Evolutionary conservation across 176 grass and related monocot genomes (phyloP).

Genomic region (Poa annua): DNA sequence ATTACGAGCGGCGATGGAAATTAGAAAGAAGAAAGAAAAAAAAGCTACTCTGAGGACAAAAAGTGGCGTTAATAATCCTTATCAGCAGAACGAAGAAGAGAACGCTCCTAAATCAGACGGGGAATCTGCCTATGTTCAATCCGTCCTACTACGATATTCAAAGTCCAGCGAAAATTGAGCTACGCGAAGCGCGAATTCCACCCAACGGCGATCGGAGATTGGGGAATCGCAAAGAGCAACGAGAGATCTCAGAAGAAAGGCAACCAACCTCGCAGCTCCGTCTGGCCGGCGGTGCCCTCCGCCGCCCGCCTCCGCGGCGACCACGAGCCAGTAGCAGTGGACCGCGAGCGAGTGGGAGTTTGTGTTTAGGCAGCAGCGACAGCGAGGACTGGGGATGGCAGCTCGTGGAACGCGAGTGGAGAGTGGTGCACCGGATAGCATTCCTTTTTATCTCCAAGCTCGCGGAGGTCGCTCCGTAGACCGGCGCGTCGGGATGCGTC

Average conservation of each 20-base stretch:
- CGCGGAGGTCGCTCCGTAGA: not conserved
- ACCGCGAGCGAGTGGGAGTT: not conserved
- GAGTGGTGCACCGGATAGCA: conserved; percentile 45
- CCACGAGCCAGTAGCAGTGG: not conserved
- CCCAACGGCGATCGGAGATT: too few species aligned
- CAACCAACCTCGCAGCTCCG: conserved; percentile 32
- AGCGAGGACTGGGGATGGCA: not conserved
- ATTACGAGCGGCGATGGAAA: not conserved
- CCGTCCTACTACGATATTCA: not conserved
- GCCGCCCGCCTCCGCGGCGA: not conserved
- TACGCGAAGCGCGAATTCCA: conserved; percentile 17
- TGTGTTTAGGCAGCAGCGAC: not conserved
- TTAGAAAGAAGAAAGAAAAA: not conserved
- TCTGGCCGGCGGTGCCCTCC: not conserved
- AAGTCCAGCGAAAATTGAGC: not conserved
- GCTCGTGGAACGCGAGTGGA: conserved; percentile 20
- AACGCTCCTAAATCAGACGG: not conserved
- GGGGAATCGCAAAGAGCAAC: not conserved
- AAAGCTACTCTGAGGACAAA: not conserved
- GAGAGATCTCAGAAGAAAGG: not conserved
- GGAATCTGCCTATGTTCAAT: not conserved
- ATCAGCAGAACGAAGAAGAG: not conserved
- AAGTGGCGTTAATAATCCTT: conserved; percentile 15
- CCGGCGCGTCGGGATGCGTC: not conserved
- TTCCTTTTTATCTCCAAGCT: conserved; percentile 42